A percentile compares a stretch with the other conserved stretches of the same genome.
These are phyloP conservation scores for Phyllosticta citrichinensis DNA, from an alignment of 2,329 filamentous ascomycete species.

Conservation along the genomic window DNA sequence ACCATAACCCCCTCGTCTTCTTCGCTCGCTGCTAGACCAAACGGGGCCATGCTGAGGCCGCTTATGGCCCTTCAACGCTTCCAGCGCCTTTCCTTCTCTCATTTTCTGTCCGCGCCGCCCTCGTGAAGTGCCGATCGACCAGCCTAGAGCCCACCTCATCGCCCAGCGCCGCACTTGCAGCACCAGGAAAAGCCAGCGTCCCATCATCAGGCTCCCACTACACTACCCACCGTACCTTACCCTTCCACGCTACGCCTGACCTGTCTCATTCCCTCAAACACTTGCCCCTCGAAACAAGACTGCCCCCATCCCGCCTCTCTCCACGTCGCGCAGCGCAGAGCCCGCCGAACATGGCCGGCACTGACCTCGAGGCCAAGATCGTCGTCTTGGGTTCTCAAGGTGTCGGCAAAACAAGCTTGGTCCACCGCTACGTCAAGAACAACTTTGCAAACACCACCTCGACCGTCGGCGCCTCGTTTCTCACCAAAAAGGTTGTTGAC, in stretches of 20 bases:
- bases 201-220: background rate
- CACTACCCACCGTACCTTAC: background rate
- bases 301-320: background rate
- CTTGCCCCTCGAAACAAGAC: background rate
- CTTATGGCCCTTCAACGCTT: background rate
- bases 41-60: background rate
- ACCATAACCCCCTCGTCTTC: background rate
- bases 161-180: background rate
- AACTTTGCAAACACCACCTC: slow-evolving; percentile 44
- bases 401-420: slow-evolving; percentile 71
- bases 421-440: slow-evolving; percentile 67
- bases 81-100: background rate
- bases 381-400: slow-evolving; percentile 70
- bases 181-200: background rate
- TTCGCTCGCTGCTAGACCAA: background rate
- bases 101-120: background rate
- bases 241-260: background rate
- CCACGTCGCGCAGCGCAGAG: background rate
- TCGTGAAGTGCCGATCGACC: background rate
- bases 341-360: slow-evolving; percentile 4
- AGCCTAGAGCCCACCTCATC: background rate
- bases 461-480: slow-evolving; percentile 42
- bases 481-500: slow-evolving; percentile 62
- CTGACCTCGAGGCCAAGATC: slow-evolving; percentile 68
- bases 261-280: background rate